Evolutionary conservation across 805 yeast species (phyloP).

Genomic region (Metschnikowia kunwiensis): DNA sequence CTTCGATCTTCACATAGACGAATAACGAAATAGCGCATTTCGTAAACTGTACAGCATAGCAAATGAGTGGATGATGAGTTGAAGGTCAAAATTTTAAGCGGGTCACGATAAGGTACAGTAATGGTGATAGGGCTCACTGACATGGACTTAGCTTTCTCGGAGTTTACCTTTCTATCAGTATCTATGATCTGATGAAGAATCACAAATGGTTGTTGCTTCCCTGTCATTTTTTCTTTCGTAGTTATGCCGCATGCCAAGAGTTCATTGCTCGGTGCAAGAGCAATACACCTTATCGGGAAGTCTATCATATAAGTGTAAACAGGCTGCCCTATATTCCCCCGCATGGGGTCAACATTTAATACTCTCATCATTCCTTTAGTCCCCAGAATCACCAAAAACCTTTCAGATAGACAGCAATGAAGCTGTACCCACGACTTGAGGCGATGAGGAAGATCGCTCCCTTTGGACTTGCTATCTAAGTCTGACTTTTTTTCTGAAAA

Average conservation of each 20-base stretch:
- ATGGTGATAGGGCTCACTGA: conserved; percentile 62
- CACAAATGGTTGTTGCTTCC: conserved; percentile 73
- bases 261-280: conserved; percentile 61
- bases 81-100: conserved; percentile 70
- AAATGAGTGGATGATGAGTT: conserved; percentile 68
- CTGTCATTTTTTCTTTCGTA: conserved; percentile 66
- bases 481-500: conserved; percentile 14
- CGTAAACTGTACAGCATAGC: conserved; percentile 73
- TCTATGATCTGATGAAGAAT: conserved; percentile 47
- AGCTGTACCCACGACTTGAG: conserved; percentile 57
- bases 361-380: conserved; percentile 70
- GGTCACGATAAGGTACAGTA: conserved; percentile 83
- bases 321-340: conserved; percentile 48
- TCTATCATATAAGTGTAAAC: conserved; percentile 66
- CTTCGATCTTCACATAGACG: conserved; percentile 54
- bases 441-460: conserved; percentile 10
- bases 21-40: conserved; percentile 75
- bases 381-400: conserved; percentile 64
- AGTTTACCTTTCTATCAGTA: background rate
- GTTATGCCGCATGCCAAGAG: conserved; percentile 79
- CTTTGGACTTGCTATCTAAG: conserved; percentile 20
- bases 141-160: conserved; percentile 6
- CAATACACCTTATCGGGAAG: conserved; percentile 77
- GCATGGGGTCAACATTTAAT: conserved; percentile 43
- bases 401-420: conserved; percentile 56